Percentiles rank a stretch among this genome's conserved stretches.
Conservation (phyloP, 805 yeast species). For the Yamadazyma insecticola region DNA sequence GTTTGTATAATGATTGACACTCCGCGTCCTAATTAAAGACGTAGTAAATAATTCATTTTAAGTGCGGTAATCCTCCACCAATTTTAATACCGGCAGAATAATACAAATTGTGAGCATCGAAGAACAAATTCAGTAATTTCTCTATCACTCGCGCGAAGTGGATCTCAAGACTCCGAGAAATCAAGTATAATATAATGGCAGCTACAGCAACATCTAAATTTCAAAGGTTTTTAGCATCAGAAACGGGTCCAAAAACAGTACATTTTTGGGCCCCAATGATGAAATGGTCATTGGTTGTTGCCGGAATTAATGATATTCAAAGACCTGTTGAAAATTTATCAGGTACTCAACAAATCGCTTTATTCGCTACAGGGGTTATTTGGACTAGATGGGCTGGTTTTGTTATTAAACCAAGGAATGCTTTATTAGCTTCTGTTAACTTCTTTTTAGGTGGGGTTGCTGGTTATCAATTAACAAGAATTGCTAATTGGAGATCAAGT, state of each 20-base stretch:
- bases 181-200: slow-evolving; percentile 16
- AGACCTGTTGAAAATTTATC: slow-evolving; percentile 91
- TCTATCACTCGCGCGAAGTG: no score
- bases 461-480: slow-evolving; percentile 73
- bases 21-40: no score
- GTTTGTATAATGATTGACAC: no score
- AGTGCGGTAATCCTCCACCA: no score
- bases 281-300: slow-evolving; percentile 86
- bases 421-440: slow-evolving; percentile 85
- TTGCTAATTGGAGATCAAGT: slow-evolving; percentile 58
- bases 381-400: slow-evolving; percentile 98
- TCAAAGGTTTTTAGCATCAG: slow-evolving; percentile 69
- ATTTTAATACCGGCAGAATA: no score
- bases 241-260: slow-evolving; percentile 95
- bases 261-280: slow-evolving; percentile 82
- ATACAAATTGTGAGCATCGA: no score
- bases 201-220: slow-evolving; percentile 49
- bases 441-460: slow-evolving; percentile 92
- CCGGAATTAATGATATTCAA: slow-evolving; percentile 80
- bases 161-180: neutral
- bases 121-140: no score
- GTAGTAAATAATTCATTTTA: no score
- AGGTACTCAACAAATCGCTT: slow-evolving; percentile 84
- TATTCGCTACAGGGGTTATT: slow-evolving; percentile 85
- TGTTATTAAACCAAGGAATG: slow-evolving; percentile 85